Base-by-base conservation (phyloP, 73 alveolate species). In the Durusdinium trenchii region DNA sequence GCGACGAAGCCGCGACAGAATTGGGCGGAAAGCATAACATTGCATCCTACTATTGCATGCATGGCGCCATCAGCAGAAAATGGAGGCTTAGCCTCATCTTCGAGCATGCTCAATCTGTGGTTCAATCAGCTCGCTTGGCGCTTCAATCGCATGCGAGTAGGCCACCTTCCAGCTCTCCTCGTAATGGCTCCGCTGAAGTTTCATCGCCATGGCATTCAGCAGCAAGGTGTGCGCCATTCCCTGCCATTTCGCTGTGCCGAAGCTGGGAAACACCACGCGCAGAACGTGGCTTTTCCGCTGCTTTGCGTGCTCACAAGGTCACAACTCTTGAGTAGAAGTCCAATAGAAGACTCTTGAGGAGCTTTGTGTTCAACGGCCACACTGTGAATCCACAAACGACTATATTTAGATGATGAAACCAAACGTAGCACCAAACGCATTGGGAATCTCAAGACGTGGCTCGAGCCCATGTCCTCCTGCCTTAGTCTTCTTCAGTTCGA, bases 101-200 rank as follows among this genome's bases (percentile, higher is more conserved):
- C 12, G 79, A 9, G 14, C 79, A 28, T 23, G n/a, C n/a, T n/a
- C n/a, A n/a, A n/a, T n/a, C n/a, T n/a, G n/a, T n/a, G n/a, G n/a
- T n/a, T n/a, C n/a, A n/a, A n/a, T n/a, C n/a, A n/a, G n/a, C n/a
- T n/a, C n/a, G n/a, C n/a, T n/a, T n/a, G n/a, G n/a, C n/a, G n/a
- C n/a, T n/a, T n/a, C n/a, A n/a, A n/a, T n/a, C n/a, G n/a, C n/a
- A n/a, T n/a, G n/a, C n/a, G n/a, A n/a, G n/a, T n/a, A n/a, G n/a
- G n/a, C n/a, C 89, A 48, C 96, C 96, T 89, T 89, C 96, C 96
- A 89, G 73, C 96, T 89, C 28, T 89, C 96, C 67, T 73, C 86
- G 54, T 89, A 89, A 50, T 89, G 86, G 86, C 52, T 54, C 48
- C 96, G 85, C 79, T 89, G 85, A 36, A 89, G 96, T 43, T 89